A percentile compares a stretch with the other conserved stretches of the same genome.
These are phyloP conservation scores for Sicyos edulis DNA, from an alignment of 306 rosid species.

Conservation along the genomic window DNA sequence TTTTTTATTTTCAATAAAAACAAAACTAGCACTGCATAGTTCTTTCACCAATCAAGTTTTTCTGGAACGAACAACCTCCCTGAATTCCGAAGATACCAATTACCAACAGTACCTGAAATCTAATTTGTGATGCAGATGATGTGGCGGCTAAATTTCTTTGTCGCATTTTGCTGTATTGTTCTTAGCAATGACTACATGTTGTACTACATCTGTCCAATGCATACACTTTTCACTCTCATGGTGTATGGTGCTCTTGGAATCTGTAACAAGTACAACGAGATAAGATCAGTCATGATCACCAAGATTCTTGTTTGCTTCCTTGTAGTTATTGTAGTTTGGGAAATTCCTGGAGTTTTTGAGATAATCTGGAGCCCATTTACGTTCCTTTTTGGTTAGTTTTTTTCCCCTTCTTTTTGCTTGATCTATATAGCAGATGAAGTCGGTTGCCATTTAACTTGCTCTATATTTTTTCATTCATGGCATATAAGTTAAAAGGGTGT, in stretches of 20 bases:
- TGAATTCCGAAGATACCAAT: not conserved
- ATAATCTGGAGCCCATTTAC: slow-evolving; percentile 73
- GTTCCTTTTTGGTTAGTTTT: slow-evolving; percentile 64
- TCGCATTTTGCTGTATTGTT: slow-evolving; percentile 81
- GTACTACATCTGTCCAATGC: slow-evolving; percentile 98
- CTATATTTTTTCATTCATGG: slow-evolving; percentile 8
- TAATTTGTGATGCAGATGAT: slow-evolving; percentile 66
- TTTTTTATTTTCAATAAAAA: not conserved
- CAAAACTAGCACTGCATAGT: not conserved
- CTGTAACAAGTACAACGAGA: slow-evolving; percentile 77
- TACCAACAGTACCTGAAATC: slow-evolving; percentile 9
- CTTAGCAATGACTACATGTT: slow-evolving; percentile 91
- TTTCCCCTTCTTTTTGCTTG: too few species aligned
- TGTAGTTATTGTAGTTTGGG: slow-evolving; percentile 90
- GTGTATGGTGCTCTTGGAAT: slow-evolving; percentile 97
- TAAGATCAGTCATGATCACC: slow-evolving; percentile 61
- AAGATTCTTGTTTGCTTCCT: slow-evolving; percentile 86
- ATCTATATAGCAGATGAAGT: not conserved
- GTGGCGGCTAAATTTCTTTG: slow-evolving; percentile 97
- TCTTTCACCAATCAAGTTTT: slow-evolving; percentile 2
- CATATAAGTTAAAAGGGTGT: not conserved
- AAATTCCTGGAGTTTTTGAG: slow-evolving; percentile 87
- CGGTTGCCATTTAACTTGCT: not conserved
- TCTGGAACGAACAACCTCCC: slow-evolving; percentile 9
- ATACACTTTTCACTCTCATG: slow-evolving; percentile 93